Evolutionary conservation across 2,329 filamentous ascomycete species (phyloP).

Genomic region (Dactylella cylindrospora): DNA sequence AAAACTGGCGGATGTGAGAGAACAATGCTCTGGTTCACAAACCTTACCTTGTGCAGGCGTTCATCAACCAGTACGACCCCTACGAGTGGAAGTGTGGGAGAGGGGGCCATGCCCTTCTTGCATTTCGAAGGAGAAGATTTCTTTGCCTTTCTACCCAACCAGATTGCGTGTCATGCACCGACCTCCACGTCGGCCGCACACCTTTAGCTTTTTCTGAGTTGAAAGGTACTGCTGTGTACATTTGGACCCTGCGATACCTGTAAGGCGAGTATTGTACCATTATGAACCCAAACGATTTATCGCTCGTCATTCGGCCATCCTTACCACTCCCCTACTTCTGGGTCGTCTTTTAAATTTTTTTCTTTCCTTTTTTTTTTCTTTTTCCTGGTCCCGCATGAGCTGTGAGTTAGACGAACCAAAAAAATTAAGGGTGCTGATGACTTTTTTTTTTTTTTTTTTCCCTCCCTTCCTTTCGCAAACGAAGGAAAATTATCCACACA

Average conservation of each 20-base stretch:
- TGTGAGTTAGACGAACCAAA: too few species aligned
- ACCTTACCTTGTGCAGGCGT: conserved; percentile 38
- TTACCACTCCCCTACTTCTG: too few species aligned
- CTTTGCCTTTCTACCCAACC: conserved; percentile 22
- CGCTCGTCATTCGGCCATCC: too few species aligned
- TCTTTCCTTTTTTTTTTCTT: too few species aligned
- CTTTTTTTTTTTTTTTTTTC: too few species aligned
- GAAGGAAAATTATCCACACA: too few species aligned
- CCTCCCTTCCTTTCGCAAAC: too few species aligned
- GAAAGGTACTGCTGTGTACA: conserved; percentile 14
- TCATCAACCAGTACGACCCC: conserved; percentile 30
- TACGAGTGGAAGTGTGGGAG: conserved; percentile 10
- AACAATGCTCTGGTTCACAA: conserved; percentile 9
- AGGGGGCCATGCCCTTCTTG: background rate
- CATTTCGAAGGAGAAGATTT: background rate
- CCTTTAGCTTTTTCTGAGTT: too few species aligned
- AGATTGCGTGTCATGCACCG: conserved; percentile 31
- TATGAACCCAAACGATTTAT: conserved; percentile 29
- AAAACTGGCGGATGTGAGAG: conserved; percentile 5
- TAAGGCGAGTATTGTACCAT: conserved; percentile 25
- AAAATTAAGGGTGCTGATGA: too few species aligned
- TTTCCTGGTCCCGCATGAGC: too few species aligned
- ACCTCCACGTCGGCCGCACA: conserved; percentile 31
- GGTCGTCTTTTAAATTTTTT: too few species aligned
- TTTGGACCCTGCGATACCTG: conserved; percentile 4